Evolutionary conservation across 305 asterid species (phyloP), one percentile per base, ranked within the genome.

Genomic region (Salvia sclarea): DNA sequence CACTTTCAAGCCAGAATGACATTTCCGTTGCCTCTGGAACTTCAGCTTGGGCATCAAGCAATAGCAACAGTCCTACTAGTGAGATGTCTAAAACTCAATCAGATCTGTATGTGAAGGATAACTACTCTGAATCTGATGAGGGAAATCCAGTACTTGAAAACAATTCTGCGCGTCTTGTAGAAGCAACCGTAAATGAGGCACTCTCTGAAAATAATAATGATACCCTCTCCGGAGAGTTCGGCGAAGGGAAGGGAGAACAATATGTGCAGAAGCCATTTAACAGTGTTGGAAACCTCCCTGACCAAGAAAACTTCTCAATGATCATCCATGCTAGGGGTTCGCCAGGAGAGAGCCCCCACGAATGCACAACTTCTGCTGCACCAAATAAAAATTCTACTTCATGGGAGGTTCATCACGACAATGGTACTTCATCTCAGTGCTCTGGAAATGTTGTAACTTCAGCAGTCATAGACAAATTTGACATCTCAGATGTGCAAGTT

Each of bases 61-160:
- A 16, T 52, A 66, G 64, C 25, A 75, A 69, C 45, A 83, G 71
- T 58, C 73, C 81, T 73, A 69, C 70, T 66, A 66, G 50, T 66
- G 80, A 76, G 75, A 67, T 82, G 66, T 76, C 87, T 75, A 86
- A 79, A n/a, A 70, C 66, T 30, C 83, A 60, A 40, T 64, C 82
- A 14, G 78, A 75, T 58, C 70, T 62, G 16, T 31, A 54, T 61
- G 73, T 69, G 38, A 65, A 61, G 61, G 74, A 61, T 28, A 57
- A 37, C 14, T 20, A 28, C 63, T 57, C 76, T 63, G 81, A 76
- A 55, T 14, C 45, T 71, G 72, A 70, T 35, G 22, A 24, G 62
- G 76, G 69, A 45, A 81, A 70, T 50, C 65, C 68, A 63, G 62
- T 70, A 63, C 30, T 68, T 65, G 66, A 60, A 66, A 64, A 64